Base-by-base conservation (phyloP, 2,329 filamentous ascomycete genomes). In the Pseudogymnoascus pannorum region DNA sequence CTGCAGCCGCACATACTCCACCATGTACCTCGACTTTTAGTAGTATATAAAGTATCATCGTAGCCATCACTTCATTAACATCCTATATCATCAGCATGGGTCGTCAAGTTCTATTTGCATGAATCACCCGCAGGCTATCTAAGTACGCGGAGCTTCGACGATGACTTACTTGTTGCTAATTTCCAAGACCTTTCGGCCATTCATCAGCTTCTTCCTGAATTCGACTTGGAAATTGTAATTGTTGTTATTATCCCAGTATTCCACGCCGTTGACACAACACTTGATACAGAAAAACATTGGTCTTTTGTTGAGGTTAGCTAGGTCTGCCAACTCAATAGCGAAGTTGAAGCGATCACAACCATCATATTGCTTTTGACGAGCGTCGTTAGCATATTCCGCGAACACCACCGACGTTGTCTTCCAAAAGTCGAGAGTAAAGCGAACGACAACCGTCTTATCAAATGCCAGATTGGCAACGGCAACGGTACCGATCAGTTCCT, bases 201-300 rank as follows among this genome's bases (percentile, higher is more conserved):
- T 35, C 63, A 88, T 82, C 67, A 82, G 75, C 77, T 90, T 92
- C 81, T 92, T 95, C 66, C 81, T 80, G 77, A 99, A 99, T 73
- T 96, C 92, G 60, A 97, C 84, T 74, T 97, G 92, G 77, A 94
- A 99, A 76, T 99, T 97, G 75, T 80, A 78, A 68, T 80, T 79
- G 73, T 97, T 97, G n/a, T n/a, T n/a, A 81, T 93, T 99, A 76
- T 99, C 94, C 94, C 94, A 99, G 74, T 86, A 90, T 69, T 97
- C 93, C 65, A 88, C 81, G 16, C 91, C 91, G 65, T 87, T 87
- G 62, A 96, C 91, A 38, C 78, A 85, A 75, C 97, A 99, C 59
- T 91, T 88, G 58, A 97, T 82, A 75, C 94, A 97, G 71, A 97
- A 86, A 74, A 92, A 91, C 71, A 99, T 79, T 0, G 91, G 96